These are phyloP conservation scores for Paecilomyces formosus DNA, from an alignment of 2,329 filamentous ascomycete genomes.

Conservation along the genomic window DNA sequence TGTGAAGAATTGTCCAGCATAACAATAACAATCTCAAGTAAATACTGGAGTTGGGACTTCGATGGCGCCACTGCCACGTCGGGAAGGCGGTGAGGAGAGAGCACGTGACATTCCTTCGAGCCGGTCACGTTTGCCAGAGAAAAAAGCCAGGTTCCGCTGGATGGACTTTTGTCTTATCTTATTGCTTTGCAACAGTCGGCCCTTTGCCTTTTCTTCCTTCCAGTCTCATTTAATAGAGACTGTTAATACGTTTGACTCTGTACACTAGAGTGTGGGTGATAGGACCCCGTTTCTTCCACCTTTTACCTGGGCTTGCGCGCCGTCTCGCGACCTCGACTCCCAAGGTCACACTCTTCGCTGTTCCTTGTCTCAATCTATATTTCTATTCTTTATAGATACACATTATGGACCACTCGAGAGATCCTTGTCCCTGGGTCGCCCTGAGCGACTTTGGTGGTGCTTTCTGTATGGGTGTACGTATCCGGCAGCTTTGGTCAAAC, in stretches of 20 bases:
- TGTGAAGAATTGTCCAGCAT: no score
- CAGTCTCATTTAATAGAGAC: background rate
- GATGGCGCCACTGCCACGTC: background rate
- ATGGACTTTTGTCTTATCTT: background rate
- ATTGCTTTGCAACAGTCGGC: background rate
- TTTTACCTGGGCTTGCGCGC: background rate
- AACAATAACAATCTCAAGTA: no score
- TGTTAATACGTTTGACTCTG: background rate
- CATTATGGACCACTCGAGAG: slow-evolving; percentile 86
- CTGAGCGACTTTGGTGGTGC: slow-evolving; percentile 97
- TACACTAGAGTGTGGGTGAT: background rate
- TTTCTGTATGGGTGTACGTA: slow-evolving; percentile 87
- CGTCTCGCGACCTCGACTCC: background rate
- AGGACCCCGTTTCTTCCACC: background rate
- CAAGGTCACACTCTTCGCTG: background rate
- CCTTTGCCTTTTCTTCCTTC: background rate
- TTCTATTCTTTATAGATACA: background rate
- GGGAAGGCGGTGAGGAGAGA: background rate
- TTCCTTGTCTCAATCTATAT: background rate
- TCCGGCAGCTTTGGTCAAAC: slow-evolving; percentile 4
- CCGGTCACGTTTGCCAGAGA: background rate
- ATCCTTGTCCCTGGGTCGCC: slow-evolving; percentile 94
- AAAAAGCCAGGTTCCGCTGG: background rate
- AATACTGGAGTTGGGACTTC: background rate
- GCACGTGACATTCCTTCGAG: background rate